phyloP scores from a whole-genome alignment of 208 protist species.

The Phytomonas sp. region DNA sequence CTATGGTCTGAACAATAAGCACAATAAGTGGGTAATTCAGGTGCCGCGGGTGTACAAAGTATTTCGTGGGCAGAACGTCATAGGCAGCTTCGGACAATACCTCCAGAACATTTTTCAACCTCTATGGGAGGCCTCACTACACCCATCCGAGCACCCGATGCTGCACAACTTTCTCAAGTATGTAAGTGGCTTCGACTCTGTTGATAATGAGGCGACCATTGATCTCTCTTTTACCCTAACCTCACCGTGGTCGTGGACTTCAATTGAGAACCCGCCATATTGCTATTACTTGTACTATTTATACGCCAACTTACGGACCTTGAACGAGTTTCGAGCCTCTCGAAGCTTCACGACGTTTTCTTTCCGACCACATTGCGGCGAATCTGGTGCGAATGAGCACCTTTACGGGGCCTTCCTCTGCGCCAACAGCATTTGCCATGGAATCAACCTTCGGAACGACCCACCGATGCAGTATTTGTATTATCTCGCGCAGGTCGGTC shows the following conservation, averaged over 20 bases:
- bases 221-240: conserved; percentile 79
- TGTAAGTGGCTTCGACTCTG: conserved; percentile 97
- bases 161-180: conserved; percentile 96
- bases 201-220: conserved; percentile 97
- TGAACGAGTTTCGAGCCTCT: conserved; percentile 94
- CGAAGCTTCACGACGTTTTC: conserved; percentile 92
- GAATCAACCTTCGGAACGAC: conserved; percentile 94
- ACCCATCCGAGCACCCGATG: conserved; percentile 93
- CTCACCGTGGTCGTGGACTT: conserved; percentile 91
- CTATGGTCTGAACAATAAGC: conserved; percentile 92
- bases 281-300: conserved; percentile 98
- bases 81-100: conserved; percentile 94
- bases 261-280: conserved; percentile 97
- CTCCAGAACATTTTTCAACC: conserved; percentile 98
- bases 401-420: conserved; percentile 92
- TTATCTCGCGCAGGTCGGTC: conserved; percentile 96
- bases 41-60: conserved; percentile 94
- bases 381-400: conserved; percentile 91
- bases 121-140: conserved; percentile 96
- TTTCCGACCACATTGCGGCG: conserved; percentile 97
- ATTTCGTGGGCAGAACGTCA: conserved; percentile 82
- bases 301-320: conserved; percentile 96
- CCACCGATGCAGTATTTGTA: conserved; percentile 97
- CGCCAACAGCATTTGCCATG: conserved; percentile 96
- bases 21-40: conserved; percentile 98